A percentile compares a stretch with the other conserved stretches of the same genome.
These are phyloP conservation scores for Streptanthus diversifolius DNA, from an alignment of 345 rosid species.

Conservation along the genomic window DNA sequence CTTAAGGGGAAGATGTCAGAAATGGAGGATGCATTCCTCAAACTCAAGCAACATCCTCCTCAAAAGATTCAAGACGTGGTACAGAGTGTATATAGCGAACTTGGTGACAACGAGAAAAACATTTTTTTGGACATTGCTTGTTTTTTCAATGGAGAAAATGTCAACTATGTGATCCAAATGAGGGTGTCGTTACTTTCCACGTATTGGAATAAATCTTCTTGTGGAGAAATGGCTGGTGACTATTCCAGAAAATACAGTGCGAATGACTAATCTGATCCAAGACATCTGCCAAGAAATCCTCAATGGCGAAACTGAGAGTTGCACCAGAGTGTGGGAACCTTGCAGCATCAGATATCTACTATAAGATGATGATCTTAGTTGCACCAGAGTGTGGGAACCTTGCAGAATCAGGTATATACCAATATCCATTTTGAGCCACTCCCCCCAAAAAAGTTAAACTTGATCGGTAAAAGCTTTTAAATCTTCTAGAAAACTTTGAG, in stretches of 20 bases:
- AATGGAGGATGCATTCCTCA: background rate
- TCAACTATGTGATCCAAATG: background rate
- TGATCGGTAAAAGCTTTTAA: background rate
- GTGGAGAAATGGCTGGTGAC: conserved; percentile 16
- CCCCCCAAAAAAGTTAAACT: background rate
- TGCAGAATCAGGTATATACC: background rate
- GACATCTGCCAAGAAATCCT: conserved; percentile 9
- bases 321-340: conserved; percentile 11
- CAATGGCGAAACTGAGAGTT: background rate
- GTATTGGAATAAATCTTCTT: conserved; percentile 15
- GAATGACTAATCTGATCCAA: conserved; percentile 21
- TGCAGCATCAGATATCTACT: background rate
- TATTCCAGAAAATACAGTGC: background rate
- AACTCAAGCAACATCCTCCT: background rate
- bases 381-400: conserved; percentile 11
- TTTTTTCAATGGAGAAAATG: background rate
- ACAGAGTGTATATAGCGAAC: background rate
- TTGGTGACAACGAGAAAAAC: conserved; percentile 14
- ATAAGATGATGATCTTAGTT: background rate
- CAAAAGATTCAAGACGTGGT: background rate
- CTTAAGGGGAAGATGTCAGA: background rate
- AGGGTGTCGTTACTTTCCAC: conserved; percentile 24
- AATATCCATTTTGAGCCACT: background rate
- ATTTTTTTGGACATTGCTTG: conserved; percentile 6
- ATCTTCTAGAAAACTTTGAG: background rate